phyloP scores from a whole-genome alignment of 108 stramenopile species.

The Craspedostauros australis region DNA sequence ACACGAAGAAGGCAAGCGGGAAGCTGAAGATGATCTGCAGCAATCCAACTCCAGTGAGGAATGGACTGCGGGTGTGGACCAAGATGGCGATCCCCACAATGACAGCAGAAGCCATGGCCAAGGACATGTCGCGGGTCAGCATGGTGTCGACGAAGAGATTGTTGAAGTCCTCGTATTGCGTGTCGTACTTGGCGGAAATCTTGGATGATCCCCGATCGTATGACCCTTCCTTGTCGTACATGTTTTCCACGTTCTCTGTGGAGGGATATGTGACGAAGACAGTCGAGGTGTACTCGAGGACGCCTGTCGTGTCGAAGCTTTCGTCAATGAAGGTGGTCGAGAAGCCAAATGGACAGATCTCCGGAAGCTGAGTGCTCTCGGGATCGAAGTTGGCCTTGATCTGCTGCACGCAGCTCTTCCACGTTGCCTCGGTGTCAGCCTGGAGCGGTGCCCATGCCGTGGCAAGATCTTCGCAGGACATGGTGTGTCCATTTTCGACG shows the following conservation, averaged over 20 bases:
- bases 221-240: conserved; percentile 16
- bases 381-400: background rate
- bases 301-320: background rate
- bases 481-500: conserved; percentile 9
- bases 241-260: conserved; percentile 4
- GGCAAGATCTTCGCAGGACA: conserved; percentile 18
- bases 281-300: conserved; percentile 20
- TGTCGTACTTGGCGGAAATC: conserved; percentile 28
- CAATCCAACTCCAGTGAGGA: conserved; percentile 26
- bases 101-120: conserved; percentile 20
- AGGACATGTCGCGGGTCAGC: conserved; percentile 18
- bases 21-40: conserved; percentile 38
- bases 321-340: background rate
- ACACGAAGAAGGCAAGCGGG: conserved; percentile 38
- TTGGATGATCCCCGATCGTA: conserved; percentile 9
- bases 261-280: conserved; percentile 23
- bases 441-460: conserved; percentile 11
- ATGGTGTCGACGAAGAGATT: conserved; percentile 10
- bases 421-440: background rate
- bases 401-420: background rate
- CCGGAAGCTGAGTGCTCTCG: background rate
- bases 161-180: conserved; percentile 24
- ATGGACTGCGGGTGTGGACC: conserved; percentile 37
- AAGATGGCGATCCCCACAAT: conserved; percentile 28
- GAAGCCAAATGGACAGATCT: conserved; percentile 3